Evolutionary conservation across 1,284 basidiomycete genomes (phyloP), one percentile per base, ranked within the genome.

Genomic region (Leccinum laetum): DNA sequence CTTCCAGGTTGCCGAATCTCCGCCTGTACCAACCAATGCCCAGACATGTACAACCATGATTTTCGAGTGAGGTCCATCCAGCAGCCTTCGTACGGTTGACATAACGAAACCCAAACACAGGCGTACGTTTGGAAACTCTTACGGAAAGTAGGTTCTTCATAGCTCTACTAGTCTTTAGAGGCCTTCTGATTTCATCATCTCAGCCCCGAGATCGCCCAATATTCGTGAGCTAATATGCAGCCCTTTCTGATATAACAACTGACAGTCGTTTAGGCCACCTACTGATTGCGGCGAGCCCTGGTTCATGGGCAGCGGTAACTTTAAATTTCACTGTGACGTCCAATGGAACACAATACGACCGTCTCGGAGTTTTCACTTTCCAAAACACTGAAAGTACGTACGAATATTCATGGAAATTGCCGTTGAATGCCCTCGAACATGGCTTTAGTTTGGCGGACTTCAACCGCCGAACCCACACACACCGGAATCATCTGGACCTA

Each of bases 401-500:
- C 7, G n/a, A 21, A 2, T 1, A 5, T 60, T 14, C 53, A 24
- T 44, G 29, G 24, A 14, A 35, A 5, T 32, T 16, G 21, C 41
- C 1, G 16, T 58, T 16, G 5, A n/a, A 21, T 60, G 11, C 58
- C 24, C 35, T 66, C 63, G 18, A 62, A 53, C 64, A n/a, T 41
- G 18, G 13, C 55, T 46, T 52, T 58, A 81, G 89, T 93, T 61
- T 92, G 91, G 91, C 82, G 91, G 44, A 92, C 89, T 21, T 92
- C 90, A 0, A 93, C 91, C 14, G 88, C 91, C 0, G 91, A 93
- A 72, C 91, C 91, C 1, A 89, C 87, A 0, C 66, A 71, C 13
- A 82, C 86, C 60, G 91, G 91, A 4, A 92, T 93, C 67, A 86
- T 92, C 61, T 93, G 91, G 91, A 92, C 90, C 0, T 88, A 90